Conservation (phyloP, 2,329 filamentous ascomycete genomes). For the Cladophialophora exuberans region DNA sequence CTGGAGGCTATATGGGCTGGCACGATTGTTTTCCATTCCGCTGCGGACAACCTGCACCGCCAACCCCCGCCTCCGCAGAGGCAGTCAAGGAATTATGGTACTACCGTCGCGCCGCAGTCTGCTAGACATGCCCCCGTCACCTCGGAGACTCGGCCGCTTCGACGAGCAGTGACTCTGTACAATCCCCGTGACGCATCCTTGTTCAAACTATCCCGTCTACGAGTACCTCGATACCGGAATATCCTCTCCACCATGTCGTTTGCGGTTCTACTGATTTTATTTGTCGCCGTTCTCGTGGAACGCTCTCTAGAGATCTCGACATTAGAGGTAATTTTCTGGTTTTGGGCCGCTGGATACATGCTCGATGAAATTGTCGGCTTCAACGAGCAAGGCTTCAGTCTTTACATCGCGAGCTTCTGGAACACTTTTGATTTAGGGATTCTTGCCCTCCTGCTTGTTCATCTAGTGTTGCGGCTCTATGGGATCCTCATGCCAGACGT, state of each 20-base stretch:
- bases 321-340: constrained; percentile 90
- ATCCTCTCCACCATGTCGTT: constrained; percentile 88
- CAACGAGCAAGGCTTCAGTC: constrained; percentile 92
- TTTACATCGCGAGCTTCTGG: constrained; percentile 98
- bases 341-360: constrained; percentile 97
- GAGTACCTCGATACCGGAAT: constrained; percentile 89
- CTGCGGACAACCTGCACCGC: constrained; percentile 81
- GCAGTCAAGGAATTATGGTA: constrained; percentile 45
- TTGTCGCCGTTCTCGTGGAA: constrained; percentile 77
- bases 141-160: constrained; percentile 16
- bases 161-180: constrained; percentile 80
- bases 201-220: constrained; percentile 86
- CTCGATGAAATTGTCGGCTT: constrained; percentile 94
- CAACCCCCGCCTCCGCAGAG: constrained; percentile 13
- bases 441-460: constrained; percentile 78
- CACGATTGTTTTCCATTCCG: constrained; percentile 90
- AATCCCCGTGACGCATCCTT: constrained; percentile 87
- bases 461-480: constrained; percentile 87
- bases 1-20: constrained; percentile 98
- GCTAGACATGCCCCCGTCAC: constrained; percentile 28
- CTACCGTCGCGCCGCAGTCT: constrained; percentile 32
- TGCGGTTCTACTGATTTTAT: constrained; percentile 80
- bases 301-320: constrained; percentile 79
- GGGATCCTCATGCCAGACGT: constrained; percentile 81
- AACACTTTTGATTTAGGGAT: constrained; percentile 94